Conservation (phyloP, 306 rosid species). For the Cucurbita argyrosperma region DNA sequence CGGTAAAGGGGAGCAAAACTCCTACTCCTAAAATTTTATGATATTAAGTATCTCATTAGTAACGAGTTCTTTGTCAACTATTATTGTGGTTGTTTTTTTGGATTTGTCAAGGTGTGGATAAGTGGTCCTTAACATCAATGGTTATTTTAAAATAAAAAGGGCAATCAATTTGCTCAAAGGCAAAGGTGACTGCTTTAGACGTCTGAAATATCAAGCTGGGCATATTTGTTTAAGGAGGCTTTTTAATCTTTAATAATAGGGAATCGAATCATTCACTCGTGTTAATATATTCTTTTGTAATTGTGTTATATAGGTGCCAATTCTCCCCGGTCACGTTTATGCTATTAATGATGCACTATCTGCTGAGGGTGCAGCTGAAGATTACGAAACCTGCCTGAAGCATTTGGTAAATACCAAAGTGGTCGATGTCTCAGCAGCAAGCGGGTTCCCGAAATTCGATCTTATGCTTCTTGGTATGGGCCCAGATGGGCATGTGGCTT, state of each 20-base stretch:
- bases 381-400: constrained; percentile 57
- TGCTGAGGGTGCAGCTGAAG: constrained; percentile 90
- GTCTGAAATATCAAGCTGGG: neutral
- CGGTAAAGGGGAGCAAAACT: no score
- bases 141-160: neutral
- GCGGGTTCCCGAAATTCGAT: constrained; percentile 81
- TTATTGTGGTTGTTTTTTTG: neutral
- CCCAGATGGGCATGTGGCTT: constrained; percentile 95
- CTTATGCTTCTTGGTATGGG: constrained; percentile 96
- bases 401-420: constrained; percentile 38
- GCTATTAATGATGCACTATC: constrained; percentile 71
- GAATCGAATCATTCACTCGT: neutral
- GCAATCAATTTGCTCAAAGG: neutral
- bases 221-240: neutral
- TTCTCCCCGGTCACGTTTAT: constrained; percentile 45
- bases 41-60: neutral
- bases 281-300: neutral
- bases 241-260: neutral
- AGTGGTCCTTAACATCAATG: neutral
- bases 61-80: neutral
- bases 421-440: constrained; percentile 29
- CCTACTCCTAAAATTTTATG: no score
- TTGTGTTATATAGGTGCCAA: constrained; percentile 41
- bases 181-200: no score
- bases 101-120: neutral